phyloP scores from a whole-genome alignment of 2,329 filamentous ascomycete genomes.

The Aspergillus caelatus region DNA sequence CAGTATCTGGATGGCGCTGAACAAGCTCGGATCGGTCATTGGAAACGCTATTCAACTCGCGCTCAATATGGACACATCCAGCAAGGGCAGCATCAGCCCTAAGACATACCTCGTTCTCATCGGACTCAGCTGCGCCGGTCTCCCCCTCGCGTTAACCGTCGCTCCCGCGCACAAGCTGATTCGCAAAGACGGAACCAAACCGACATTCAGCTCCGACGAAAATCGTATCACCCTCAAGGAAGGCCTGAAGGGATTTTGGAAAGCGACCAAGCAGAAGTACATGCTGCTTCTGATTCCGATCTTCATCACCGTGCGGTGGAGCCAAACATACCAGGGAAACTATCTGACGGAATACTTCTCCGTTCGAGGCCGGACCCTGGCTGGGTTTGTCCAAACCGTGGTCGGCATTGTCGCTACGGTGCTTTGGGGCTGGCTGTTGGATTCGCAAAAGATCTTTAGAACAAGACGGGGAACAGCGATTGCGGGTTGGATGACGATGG shows the following conservation, averaged over 20 bases:
- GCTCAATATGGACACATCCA: constrained; percentile 47
- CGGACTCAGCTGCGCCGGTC: constrained; percentile 47
- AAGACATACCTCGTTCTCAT: constrained; percentile 46
- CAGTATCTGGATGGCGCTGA: constrained; percentile 56
- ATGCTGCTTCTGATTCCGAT: constrained; percentile 53
- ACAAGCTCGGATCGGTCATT: constrained; percentile 56
- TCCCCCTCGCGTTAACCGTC: constrained; percentile 48
- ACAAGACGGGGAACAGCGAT: background rate
- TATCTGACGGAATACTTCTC: constrained; percentile 39
- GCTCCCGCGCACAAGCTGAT: constrained; percentile 50
- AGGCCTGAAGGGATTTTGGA: constrained; percentile 27
- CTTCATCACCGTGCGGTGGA: constrained; percentile 54
- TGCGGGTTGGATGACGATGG: background rate
- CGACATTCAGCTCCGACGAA: background rate
- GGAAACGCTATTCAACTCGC: constrained; percentile 54
- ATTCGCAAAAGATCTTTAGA: background rate
- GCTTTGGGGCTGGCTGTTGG: constrained; percentile 1
- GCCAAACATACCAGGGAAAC: constrained; percentile 53
- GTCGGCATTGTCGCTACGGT: background rate
- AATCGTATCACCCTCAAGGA: background rate
- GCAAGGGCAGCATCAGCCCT: constrained; percentile 49
- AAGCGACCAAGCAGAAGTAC: constrained; percentile 45
- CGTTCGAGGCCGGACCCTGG: background rate
- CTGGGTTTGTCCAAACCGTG: background rate
- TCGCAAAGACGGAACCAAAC: constrained; percentile 39